phyloP scores from a whole-genome alignment of 2,329 filamentous ascomycete genomes.

The Fragosphaeria purpurea region DNA sequence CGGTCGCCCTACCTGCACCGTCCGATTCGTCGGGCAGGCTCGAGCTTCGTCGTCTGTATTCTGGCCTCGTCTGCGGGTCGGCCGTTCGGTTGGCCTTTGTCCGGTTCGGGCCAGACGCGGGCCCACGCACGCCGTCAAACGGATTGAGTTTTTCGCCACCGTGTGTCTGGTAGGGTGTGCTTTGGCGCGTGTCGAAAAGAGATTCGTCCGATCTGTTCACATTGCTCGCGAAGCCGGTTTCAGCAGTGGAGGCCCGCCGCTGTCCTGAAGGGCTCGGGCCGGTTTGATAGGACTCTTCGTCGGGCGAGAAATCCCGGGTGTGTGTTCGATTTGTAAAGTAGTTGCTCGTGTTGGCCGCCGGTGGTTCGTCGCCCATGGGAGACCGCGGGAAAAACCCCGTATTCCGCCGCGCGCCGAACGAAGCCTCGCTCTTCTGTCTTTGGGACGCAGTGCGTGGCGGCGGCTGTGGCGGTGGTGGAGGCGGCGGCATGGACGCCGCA shows the following conservation, averaged over 20 bases:
- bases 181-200: constrained; percentile 39
- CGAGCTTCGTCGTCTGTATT: constrained; percentile 21
- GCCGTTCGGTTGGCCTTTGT: constrained; percentile 35
- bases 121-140: constrained; percentile 31
- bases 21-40: constrained; percentile 23
- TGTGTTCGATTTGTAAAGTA: constrained; percentile 32
- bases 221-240: constrained; percentile 30
- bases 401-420: constrained; percentile 39
- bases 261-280: constrained; percentile 17
- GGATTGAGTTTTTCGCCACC: constrained; percentile 51
- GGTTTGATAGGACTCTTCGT: neutral
- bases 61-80: constrained; percentile 10
- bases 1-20: constrained; percentile 11
- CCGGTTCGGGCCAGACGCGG: constrained; percentile 28
- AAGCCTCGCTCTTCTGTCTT: constrained; percentile 42
- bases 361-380: constrained; percentile 42
- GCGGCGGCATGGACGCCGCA: constrained; percentile 15
- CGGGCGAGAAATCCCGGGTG: neutral
- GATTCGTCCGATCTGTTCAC: constrained; percentile 11
- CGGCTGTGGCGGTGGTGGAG: constrained; percentile 17
- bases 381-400: constrained; percentile 41
- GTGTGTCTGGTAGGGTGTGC: constrained; percentile 45
- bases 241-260: constrained; percentile 33
- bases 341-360: constrained; percentile 37
- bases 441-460: constrained; percentile 42